These are phyloP conservation scores for Ustilago bromivora DNA, from an alignment of 1,284 basidiomycete genomes.

Conservation along the genomic window DNA sequence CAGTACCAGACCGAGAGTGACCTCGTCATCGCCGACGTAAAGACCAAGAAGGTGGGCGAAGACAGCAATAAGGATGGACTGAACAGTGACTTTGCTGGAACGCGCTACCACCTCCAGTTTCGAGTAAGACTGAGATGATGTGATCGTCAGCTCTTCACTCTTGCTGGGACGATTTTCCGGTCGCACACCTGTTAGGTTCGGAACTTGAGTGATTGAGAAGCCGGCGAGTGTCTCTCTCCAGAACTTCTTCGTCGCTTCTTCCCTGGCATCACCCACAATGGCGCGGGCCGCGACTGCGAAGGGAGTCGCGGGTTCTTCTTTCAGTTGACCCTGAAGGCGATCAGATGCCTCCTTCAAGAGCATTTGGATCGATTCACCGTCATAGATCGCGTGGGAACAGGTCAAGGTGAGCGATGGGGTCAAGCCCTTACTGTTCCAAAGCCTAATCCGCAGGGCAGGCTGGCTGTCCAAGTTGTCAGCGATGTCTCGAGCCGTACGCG, in stretches of 20 bases:
- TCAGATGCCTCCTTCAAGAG: slow-evolving; percentile 43
- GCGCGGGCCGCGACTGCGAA: slow-evolving; percentile 32
- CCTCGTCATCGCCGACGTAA: slow-evolving; percentile 57
- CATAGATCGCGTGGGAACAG: slow-evolving; percentile 64
- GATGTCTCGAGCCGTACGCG: slow-evolving; percentile 36
- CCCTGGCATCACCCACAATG: slow-evolving; percentile 25
- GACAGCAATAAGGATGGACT: slow-evolving; percentile 51
- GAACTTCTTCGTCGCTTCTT: slow-evolving; percentile 30
- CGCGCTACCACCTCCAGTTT: slow-evolving; percentile 38
- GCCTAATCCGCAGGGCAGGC: slow-evolving; percentile 54
- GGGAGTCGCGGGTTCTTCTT: slow-evolving; percentile 5
- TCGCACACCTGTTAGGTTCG: slow-evolving; percentile 54
- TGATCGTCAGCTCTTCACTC: slow-evolving; percentile 28
- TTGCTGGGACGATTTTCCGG: slow-evolving; percentile 22
- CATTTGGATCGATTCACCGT: slow-evolving; percentile 59
- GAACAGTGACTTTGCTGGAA: slow-evolving; percentile 46
- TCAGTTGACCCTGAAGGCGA: slow-evolving; percentile 4
- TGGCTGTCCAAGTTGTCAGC: slow-evolving; percentile 16
- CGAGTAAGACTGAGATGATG: slow-evolving; percentile 6
- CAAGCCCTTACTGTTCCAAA: slow-evolving; percentile 26
- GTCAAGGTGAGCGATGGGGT: slow-evolving; percentile 30
- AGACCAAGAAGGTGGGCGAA: slow-evolving; percentile 48
- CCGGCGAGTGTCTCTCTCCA: slow-evolving; percentile 52
- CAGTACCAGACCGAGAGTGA: slow-evolving; percentile 61
- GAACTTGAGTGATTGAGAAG: slow-evolving; percentile 49